phyloP scores from a whole-genome alignment of 768 basidiomycete species.

The Mycena filopes region DNA sequence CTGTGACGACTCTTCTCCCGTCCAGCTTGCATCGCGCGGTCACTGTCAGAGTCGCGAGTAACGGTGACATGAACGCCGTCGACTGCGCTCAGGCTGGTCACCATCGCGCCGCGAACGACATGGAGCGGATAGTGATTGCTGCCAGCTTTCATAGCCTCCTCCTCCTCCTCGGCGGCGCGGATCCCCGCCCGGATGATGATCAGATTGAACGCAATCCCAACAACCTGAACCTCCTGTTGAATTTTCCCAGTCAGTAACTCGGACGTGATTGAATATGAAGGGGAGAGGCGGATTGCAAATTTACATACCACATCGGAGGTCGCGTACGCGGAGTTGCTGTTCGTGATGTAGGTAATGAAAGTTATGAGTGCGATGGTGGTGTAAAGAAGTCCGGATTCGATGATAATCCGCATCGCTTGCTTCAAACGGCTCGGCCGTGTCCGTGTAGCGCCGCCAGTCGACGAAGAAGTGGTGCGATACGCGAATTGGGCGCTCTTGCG shows the following conservation, averaged over 20 bases:
- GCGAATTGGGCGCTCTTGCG: background rate
- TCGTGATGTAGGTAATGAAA: background rate
- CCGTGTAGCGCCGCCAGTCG: background rate
- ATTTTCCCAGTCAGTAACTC: background rate
- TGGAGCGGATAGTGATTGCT: background rate
- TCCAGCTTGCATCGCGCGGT: too few species aligned
- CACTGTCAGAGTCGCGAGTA: too few species aligned
- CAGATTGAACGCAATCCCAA: conserved; percentile 25
- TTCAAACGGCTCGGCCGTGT: background rate
- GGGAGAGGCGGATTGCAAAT: too few species aligned
- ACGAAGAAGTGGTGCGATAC: background rate
- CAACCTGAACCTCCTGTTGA: conserved; percentile 13
- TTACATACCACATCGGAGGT: background rate
- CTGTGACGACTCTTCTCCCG: too few species aligned
- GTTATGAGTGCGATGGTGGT: background rate
- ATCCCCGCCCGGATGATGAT: conserved; percentile 11
- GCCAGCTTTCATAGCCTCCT: background rate
- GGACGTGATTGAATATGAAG: background rate
- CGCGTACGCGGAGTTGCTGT: background rate
- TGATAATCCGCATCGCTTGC: background rate
- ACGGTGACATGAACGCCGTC: background rate
- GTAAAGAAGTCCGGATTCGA: conserved; percentile 21
- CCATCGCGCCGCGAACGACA: background rate
- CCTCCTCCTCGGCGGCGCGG: background rate
- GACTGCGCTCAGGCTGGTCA: too few species aligned